These are phyloP conservation scores for Helianthus annuus DNA, from an alignment of 129 eudicot species.

Conservation along the genomic window HanXRQr2.0-SUNRISE NC_035445.2:29050657-29051156, in stretches of 20 bases:
- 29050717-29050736: not conserved
- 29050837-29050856: constrained; percentile 13
- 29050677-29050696: constrained; percentile 2
- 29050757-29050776: not conserved
- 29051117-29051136: constrained; percentile 44
- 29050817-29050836: not conserved
- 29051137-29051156: constrained; percentile 68
- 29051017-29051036: constrained; percentile 31
- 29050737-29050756: constrained; percentile 1
- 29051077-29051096: constrained; percentile 37
- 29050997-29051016: constrained; percentile 49
- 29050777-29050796: not conserved
- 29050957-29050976: constrained; percentile 96
- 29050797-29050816: not conserved
- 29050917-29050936: constrained; percentile 41
- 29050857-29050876: constrained; percentile 21
- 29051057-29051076: not conserved
- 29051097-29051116: constrained; percentile 47
- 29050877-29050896: constrained; percentile 90
- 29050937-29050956: constrained; percentile 72
- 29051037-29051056: not conserved
- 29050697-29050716: not conserved
- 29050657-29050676: not conserved
- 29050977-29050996: constrained; percentile 74
- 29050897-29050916: constrained; percentile 64